These are phyloP conservation scores for Penicillium nucicola DNA, from an alignment of 495 filamentous ascomycete genomes.

Conservation along the genomic window DNA sequence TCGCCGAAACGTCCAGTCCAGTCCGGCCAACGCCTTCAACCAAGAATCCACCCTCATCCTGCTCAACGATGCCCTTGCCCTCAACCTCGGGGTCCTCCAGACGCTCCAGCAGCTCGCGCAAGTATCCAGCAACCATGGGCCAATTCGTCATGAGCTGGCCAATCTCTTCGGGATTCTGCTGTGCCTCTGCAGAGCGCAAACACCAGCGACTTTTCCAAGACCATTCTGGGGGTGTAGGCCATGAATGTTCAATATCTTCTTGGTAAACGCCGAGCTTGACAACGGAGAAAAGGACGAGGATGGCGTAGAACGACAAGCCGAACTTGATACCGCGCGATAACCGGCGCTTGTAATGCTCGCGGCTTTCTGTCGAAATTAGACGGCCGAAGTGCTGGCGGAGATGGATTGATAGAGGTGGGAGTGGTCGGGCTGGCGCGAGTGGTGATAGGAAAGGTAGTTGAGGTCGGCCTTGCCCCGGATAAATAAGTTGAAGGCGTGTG, in stretches of 20 bases:
- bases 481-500: conserved; percentile 47
- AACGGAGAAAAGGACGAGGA: conserved; percentile 48
- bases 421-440: conserved; percentile 31
- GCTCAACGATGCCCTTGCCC: conserved; percentile 58
- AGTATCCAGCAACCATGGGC: conserved; percentile 54
- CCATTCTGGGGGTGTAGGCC: conserved; percentile 77
- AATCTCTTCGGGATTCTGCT: conserved; percentile 51
- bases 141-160: conserved; percentile 59
- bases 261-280: conserved; percentile 58
- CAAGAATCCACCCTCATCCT: conserved; percentile 53
- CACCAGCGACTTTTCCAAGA: conserved; percentile 56
- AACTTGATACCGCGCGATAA: conserved; percentile 58
- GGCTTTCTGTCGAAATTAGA: conserved; percentile 72
- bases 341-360: conserved; percentile 62
- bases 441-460: conserved; percentile 75
- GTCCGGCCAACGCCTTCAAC: conserved; percentile 54
- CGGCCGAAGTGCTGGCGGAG: conserved; percentile 58
- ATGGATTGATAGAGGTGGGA: conserved; percentile 39
- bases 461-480: conserved; percentile 55
- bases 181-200: conserved; percentile 54
- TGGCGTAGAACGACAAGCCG: conserved; percentile 51
- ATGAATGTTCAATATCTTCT: conserved; percentile 68
- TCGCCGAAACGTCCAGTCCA: conserved; percentile 67
- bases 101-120: conserved; percentile 51
- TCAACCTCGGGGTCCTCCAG: conserved; percentile 65